A percentile compares a stretch with the other conserved stretches of the same genome.
phyloP scores from a whole-genome alignment of 1,284 basidiomycete species.

The Cryptococcus deneoformans region DNA sequence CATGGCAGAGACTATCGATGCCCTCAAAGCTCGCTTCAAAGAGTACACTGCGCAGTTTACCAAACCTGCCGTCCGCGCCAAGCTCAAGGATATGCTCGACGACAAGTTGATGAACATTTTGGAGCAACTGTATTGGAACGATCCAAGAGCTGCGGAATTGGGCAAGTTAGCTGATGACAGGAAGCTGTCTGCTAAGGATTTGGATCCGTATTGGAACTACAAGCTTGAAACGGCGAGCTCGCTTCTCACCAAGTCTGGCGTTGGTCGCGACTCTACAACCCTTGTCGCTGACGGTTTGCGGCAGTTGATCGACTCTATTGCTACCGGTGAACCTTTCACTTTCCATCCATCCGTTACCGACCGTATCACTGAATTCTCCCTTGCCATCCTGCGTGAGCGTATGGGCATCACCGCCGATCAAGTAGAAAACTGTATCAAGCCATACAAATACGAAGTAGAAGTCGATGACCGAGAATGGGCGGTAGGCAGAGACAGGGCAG shows the following conservation, averaged over 20 bases:
- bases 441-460: constrained; percentile 93
- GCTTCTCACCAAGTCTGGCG: constrained; percentile 90
- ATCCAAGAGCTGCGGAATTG: constrained; percentile 78
- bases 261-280: constrained; percentile 90
- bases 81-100: constrained; percentile 86
- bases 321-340: constrained; percentile 83
- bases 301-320: constrained; percentile 82
- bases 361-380: constrained; percentile 85
- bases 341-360: constrained; percentile 85
- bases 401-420: constrained; percentile 93
- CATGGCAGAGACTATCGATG: constrained; percentile 89
- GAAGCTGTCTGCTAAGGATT: constrained; percentile 62
- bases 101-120: constrained; percentile 96
- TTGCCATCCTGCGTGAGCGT: constrained; percentile 86
- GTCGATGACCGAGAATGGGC: constrained; percentile 88
- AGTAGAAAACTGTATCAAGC: constrained; percentile 99
- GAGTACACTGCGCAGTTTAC: constrained; percentile 80
- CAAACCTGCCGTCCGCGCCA: constrained; percentile 81
- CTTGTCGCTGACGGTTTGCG: constrained; percentile 95
- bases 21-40: constrained; percentile 88
- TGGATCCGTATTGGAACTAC: constrained; percentile 93
- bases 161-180: constrained; percentile 67
- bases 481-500: constrained; percentile 67
- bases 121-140: constrained; percentile 96
- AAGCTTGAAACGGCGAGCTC: constrained; percentile 91